A percentile compares a stretch with the other conserved stretches of the same genome.
These are phyloP conservation scores for Jimgerdemannia flammicorona DNA, from an alignment of 192 early-diverging fungal species.

Conservation along the genomic window DNA sequence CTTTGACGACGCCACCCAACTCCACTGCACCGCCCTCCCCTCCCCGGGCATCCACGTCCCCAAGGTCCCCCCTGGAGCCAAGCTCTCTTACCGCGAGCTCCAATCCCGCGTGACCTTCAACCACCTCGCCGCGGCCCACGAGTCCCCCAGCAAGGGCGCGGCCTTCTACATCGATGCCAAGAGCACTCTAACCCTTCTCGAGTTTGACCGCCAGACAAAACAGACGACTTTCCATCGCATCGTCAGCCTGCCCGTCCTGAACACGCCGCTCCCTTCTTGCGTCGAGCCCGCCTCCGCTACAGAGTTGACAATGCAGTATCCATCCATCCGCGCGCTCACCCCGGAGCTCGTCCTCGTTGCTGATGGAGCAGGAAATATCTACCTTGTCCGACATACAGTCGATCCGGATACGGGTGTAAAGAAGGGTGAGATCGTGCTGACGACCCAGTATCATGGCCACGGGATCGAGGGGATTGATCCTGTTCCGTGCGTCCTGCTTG, in stretches of 20 bases:
- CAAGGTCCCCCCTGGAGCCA: conserved; percentile 37
- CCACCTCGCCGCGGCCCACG: conserved; percentile 55
- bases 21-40: conserved; percentile 22
- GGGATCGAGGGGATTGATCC: conserved; percentile 22
- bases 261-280: conserved; percentile 14
- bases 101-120: conserved; percentile 61
- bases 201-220: not conserved
- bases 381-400: conserved; percentile 13
- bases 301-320: conserved; percentile 17
- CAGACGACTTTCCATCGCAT: conserved; percentile 5
- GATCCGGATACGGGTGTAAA: conserved; percentile 8
- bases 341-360: conserved; percentile 19
- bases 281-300: conserved; percentile 14
- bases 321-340: conserved; percentile 24
- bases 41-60: conserved; percentile 25
- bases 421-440: not conserved
- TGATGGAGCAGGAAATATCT: conserved; percentile 30
- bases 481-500: conserved; percentile 28
- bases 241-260: conserved; percentile 3
- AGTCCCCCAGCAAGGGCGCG: conserved; percentile 6
- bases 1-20: conserved; percentile 31
- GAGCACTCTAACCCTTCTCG: conserved; percentile 14
- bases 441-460: conserved; percentile 15
- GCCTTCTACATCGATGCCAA: conserved; percentile 38
- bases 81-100: conserved; percentile 62